phyloP scores from a whole-genome alignment of 495 filamentous ascomycete species.

The Platismatia glauca region DNA sequence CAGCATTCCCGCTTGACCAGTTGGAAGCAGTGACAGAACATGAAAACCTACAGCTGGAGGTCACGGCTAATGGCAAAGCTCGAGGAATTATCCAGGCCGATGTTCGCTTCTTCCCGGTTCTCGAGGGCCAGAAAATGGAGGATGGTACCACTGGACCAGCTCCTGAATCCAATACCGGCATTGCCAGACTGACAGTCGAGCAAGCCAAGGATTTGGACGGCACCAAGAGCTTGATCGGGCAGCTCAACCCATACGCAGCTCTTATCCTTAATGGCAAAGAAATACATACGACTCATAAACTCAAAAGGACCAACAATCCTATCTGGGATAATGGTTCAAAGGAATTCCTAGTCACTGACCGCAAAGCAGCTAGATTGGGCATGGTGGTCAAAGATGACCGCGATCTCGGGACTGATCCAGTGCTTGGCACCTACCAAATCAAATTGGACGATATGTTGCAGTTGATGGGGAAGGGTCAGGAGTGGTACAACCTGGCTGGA shows the following conservation, averaged over 20 bases:
- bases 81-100: slow-evolving; percentile 74
- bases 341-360: slow-evolving; percentile 87
- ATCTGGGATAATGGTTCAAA: slow-evolving; percentile 85
- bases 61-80: slow-evolving; percentile 73
- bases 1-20: slow-evolving; percentile 74
- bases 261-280: slow-evolving; percentile 85
- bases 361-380: slow-evolving; percentile 79
- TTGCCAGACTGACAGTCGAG: slow-evolving; percentile 83
- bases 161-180: slow-evolving; percentile 87
- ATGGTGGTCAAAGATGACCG: slow-evolving; percentile 91
- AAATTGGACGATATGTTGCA: slow-evolving; percentile 88
- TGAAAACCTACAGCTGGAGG: slow-evolving; percentile 76
- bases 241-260: slow-evolving; percentile 81
- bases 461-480: slow-evolving; percentile 81
- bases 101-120: slow-evolving; percentile 88
- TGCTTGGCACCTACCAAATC: slow-evolving; percentile 87
- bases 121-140: slow-evolving; percentile 60
- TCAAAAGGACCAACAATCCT: slow-evolving; percentile 94
- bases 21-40: slow-evolving; percentile 66
- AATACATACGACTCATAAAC: slow-evolving; percentile 71
- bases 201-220: slow-evolving; percentile 94
- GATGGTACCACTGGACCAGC: slow-evolving; percentile 70
- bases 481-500: slow-evolving; percentile 87
- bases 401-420: slow-evolving; percentile 71
- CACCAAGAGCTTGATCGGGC: slow-evolving; percentile 77